Base-by-base conservation (phyloP, 1,139 yeast species). In the Magnusiomyces paraingens region DNA sequence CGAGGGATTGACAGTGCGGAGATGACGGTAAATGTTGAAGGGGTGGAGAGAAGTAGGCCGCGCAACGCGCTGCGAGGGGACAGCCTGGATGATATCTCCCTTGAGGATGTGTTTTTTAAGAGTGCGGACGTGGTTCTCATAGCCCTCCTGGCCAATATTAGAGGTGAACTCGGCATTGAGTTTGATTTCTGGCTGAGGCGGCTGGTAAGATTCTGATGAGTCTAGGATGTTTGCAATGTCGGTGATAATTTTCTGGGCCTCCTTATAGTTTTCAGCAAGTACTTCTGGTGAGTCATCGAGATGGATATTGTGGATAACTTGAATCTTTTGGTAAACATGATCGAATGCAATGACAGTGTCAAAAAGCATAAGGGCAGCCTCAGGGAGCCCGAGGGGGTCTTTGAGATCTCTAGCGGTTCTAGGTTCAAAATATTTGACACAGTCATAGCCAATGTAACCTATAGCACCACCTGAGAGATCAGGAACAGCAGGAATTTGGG, bases 61-160 rank as follows among this genome's bases (percentile, higher is more conserved):
- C 4, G 95, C 90, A 35, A 93, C 90, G 66, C 99, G 79, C 74
- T 93, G 99, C 0, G 97, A 90, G 8, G 99, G 99, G 17, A 93
- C 99, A 0, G 96, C 97, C 71, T 93, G 99, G 71, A 93, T 87
- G 55, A 93, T 88, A 66, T 93, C 98, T 53, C 99, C 99, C 63
- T 82, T 81, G 63, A 84, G 73, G 63, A 93, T 93, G 65, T 93
- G 97, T 49, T 82, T 71, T 66, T 89, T 90, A 64, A 93, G 78
- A 12, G 73, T 77, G 29, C 76, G 70, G 45, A 93, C 99, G 69
- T 88, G 95, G 48, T 64, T 65, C 70, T 93, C 96, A 67, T 93
- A 93, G 47, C 99, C 99, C 55, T 82, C 86, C 72, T 89, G 88
- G 43, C 98, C 99, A 61, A 93, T 83, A 67, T 93, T 93, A 14